phyloP scores from a whole-genome alignment of 306 rosid genomes.

The Fragaria iinumae region DNA sequence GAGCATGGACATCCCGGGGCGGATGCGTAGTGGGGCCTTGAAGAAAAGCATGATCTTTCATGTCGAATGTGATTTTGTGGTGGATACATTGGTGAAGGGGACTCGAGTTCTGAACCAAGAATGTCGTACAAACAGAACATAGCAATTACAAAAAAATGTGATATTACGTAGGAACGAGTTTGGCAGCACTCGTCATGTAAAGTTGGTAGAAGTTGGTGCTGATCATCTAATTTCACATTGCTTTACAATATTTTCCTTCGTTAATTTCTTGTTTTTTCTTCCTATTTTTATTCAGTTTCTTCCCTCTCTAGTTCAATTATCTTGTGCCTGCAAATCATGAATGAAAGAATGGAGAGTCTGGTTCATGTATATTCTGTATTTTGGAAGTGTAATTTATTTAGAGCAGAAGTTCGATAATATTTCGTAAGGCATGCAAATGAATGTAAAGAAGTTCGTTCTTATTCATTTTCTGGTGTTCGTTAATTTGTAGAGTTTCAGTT shows the following conservation, averaged over 20 bases:
- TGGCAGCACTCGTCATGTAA: constrained; percentile 1
- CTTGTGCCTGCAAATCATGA: not conserved
- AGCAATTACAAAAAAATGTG: constrained; percentile 7
- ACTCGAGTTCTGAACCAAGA: constrained; percentile 41
- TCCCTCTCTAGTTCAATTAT: not conserved
- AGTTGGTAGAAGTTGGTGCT: constrained; percentile 1
- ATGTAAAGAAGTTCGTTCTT: not conserved
- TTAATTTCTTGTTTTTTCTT: not conserved
- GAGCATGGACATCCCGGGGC: constrained; percentile 25
- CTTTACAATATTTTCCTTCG: not conserved
- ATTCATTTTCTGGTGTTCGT: not conserved
- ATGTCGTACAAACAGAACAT: constrained; percentile 31
- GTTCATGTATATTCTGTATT: not conserved
- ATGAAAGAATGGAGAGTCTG: not conserved
- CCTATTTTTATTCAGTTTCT: not conserved
- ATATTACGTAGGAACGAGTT: not conserved
- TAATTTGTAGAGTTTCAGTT: not conserved
- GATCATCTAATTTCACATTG: constrained; percentile 2
- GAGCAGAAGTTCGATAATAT: constrained; percentile 6
- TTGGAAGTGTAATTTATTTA: not conserved
- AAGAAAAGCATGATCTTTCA: constrained; percentile 25
- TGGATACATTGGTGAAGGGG: constrained; percentile 42
- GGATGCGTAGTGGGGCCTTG: constrained; percentile 27
- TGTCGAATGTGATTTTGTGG: constrained; percentile 34
- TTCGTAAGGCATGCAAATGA: not conserved